Evolutionary conservation across 78 protist species (phyloP), one percentile per base, ranked within the genome.

Genomic region (Neovahlkampfia damariscottae): DNA sequence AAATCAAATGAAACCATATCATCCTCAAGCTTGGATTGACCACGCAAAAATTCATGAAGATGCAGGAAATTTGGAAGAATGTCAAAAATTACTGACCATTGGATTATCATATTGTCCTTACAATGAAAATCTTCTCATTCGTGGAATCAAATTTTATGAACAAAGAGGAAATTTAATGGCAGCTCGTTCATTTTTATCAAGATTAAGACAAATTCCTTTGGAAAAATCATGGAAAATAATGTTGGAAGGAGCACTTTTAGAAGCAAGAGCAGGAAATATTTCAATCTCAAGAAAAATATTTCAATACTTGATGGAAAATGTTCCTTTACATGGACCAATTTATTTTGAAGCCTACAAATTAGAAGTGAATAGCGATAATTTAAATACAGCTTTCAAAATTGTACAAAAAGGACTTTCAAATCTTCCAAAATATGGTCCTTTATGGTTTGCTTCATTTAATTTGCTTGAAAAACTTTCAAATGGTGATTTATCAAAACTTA

Each of bases 11-110:
- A 81, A 72, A 34, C 88, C 92, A 1, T 70, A 72, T 29, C 80
- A 73, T 2, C 68, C 82, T 38, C 87, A 82, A 39, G 85, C 86
- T 30, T 90, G 94, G 94, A 74, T 87, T 34, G 94, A 90, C 78
- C 79, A 86, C 72, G 91, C 94, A 39, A 90, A 90, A 73, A 83
- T 90, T 89, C 91, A 90, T 40, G 91, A 88, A 40, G 94, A 90
- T 69, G 81, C 70, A 3, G 91, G 91, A 41, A 80, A 85, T 32
- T 66, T 90, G 2, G 79, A 28, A 10, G 77, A 72, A 28, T 90
- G 92, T 80, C 80, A 76, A 34, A 68, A 72, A 39, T 81, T 90
- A 67, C 83, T 90, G 38, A 80, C 76, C 40, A 8, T 35, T 36
- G 94, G 94, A 8, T 77, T 90, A 5, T 69, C 59, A 27, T 67